These are phyloP conservation scores for Fraxinus xanthoxyloides DNA, from an alignment of 305 asterid species.

Conservation along the genomic window DNA sequence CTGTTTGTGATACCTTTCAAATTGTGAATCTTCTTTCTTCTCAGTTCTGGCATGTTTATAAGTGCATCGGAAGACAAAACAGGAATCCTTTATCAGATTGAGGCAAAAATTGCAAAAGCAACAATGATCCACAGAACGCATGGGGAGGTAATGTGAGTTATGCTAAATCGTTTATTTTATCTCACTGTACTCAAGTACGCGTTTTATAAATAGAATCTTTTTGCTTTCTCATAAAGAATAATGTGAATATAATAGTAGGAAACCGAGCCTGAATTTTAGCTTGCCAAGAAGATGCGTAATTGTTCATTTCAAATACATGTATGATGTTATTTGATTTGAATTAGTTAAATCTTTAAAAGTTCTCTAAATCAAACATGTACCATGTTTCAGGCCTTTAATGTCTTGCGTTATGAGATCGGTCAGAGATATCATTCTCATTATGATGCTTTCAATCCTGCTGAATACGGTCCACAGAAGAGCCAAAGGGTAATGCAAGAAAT, in stretches of 20 bases:
- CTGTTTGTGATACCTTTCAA: background rate
- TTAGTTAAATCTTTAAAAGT: slow-evolving; percentile 2
- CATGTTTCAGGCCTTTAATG: slow-evolving; percentile 70
- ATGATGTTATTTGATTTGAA: slow-evolving; percentile 1
- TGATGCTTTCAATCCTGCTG: slow-evolving; percentile 87
- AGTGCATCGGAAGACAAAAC: slow-evolving; percentile 82
- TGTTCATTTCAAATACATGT: background rate
- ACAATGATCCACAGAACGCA: slow-evolving; percentile 71
- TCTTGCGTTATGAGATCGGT: slow-evolving; percentile 82
- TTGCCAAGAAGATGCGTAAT: background rate
- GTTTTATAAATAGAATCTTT: background rate
- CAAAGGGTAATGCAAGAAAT: slow-evolving; percentile 61
- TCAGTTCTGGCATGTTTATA: slow-evolving; percentile 89
- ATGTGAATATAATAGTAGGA: background rate
- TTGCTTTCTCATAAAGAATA: slow-evolving; percentile 7
- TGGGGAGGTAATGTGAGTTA: slow-evolving; percentile 67
- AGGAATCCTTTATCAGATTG: slow-evolving; percentile 65
- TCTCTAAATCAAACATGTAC: background rate
- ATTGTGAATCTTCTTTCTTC: background rate
- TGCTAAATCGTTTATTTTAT: background rate
- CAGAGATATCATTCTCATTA: slow-evolving; percentile 86
- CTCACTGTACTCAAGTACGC: background rate
- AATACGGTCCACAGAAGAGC: slow-evolving; percentile 95
- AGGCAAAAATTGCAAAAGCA: slow-evolving; percentile 79
- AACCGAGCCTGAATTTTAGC: slow-evolving; percentile 1